Evolutionary conservation across 2,329 filamentous ascomycete species (phyloP).

Genomic region (Cladosporium velox): DNA sequence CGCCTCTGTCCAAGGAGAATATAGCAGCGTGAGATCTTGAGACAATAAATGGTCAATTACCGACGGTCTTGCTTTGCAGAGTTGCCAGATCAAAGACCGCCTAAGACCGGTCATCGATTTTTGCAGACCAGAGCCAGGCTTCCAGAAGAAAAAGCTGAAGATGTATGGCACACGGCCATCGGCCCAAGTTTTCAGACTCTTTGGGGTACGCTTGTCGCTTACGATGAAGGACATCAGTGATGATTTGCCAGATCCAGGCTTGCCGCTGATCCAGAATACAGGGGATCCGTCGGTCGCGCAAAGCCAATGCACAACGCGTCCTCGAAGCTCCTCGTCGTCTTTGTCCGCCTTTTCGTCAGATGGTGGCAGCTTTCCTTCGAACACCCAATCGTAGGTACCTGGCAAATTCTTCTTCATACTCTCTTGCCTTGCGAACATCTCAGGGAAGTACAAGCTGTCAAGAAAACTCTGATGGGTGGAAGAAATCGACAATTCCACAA

Average conservation of each 20-base stretch:
- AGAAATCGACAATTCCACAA: background rate
- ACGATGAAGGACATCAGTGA: background rate
- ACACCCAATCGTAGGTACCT: conserved; percentile 12
- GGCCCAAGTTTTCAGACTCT: background rate
- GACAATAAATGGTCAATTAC: background rate
- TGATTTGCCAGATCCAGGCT: conserved; percentile 11
- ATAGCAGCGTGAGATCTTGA: background rate
- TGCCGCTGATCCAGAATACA: conserved; percentile 9
- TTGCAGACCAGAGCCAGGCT: background rate
- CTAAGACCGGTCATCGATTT: background rate
- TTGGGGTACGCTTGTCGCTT: background rate
- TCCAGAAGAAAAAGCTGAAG: conserved; percentile 11
- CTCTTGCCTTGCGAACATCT: background rate
- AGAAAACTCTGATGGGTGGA: background rate
- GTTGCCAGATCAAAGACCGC: conserved; percentile 2
- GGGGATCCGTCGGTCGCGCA: no score
- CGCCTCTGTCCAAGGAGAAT: background rate
- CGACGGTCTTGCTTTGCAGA: background rate
- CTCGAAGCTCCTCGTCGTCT: background rate
- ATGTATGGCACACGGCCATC: background rate
- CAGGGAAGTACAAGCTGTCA: background rate
- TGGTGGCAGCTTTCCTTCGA: background rate
- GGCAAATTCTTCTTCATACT: background rate
- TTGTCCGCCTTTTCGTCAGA: background rate
- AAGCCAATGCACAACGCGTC: background rate